phyloP scores from a whole-genome alignment of 495 filamentous ascomycete genomes.

The Neurospora discreta region DNA sequence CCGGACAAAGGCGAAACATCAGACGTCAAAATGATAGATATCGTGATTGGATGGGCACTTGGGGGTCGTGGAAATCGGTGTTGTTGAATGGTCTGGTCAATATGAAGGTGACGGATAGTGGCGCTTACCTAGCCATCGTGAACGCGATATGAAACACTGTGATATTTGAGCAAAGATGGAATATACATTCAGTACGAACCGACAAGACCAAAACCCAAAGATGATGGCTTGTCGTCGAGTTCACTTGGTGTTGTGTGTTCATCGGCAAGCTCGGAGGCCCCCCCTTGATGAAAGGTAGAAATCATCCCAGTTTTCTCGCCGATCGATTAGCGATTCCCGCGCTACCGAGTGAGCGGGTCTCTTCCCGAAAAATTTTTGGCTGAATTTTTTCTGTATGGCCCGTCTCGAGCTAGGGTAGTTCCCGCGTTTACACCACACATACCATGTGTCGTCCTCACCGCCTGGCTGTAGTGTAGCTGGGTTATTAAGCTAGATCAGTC shows the following conservation, averaged over 20 bases:
- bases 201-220: background rate
- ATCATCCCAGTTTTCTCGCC: background rate
- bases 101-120: background rate
- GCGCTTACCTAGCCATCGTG: background rate
- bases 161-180: background rate
- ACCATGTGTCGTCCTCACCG: background rate
- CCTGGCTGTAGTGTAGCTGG: background rate
- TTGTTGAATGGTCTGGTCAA: background rate
- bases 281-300: background rate
- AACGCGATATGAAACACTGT: background rate
- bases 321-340: background rate
- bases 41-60: background rate
- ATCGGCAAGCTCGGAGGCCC: background rate
- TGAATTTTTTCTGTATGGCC: background rate
- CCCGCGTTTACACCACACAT: background rate
- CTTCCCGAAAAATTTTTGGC: background rate
- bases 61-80: background rate
- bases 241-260: background rate
- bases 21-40: background rate
- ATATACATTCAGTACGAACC: background rate
- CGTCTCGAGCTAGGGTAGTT: background rate
- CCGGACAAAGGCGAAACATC: background rate
- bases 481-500: background rate
- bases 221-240: background rate
- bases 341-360: background rate